phyloP scores from a whole-genome alignment of 177 flowering plant species.

The Vitis hybrid region DNA sequence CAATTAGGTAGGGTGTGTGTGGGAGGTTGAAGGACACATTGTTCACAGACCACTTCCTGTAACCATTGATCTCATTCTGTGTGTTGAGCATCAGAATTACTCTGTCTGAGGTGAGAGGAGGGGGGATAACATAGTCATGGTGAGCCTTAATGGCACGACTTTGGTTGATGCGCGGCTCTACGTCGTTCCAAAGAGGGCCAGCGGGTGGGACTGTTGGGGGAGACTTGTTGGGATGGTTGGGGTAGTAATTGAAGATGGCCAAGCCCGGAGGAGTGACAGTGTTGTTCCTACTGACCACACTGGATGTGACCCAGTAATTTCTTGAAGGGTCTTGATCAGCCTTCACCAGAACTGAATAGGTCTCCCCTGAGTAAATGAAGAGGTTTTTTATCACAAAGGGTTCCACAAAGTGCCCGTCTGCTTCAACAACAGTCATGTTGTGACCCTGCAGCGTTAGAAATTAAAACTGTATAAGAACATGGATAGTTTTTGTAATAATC shows the following conservation, averaged over 20 bases:
- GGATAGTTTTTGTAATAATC: too few species aligned
- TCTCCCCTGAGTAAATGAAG: slow-evolving; percentile 84
- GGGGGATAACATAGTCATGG: too few species aligned
- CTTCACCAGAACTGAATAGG: slow-evolving; percentile 73
- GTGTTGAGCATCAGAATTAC: slow-evolving; percentile 71
- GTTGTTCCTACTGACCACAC: slow-evolving; percentile 47
- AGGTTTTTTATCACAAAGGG: slow-evolving; percentile 63
- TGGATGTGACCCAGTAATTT: slow-evolving; percentile 68
- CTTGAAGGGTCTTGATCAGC: slow-evolving; percentile 73
- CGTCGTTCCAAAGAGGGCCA: slow-evolving; percentile 67
- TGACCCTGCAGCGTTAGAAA: slow-evolving; percentile 49
- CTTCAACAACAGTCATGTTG: slow-evolving; percentile 86
- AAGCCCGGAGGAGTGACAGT: slow-evolving; percentile 53
- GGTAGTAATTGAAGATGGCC: slow-evolving; percentile 74
- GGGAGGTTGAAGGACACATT: slow-evolving; percentile 75
- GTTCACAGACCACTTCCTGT: slow-evolving; percentile 61
- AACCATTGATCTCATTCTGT: slow-evolving; percentile 57
- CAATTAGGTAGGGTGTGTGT: slow-evolving; percentile 76
- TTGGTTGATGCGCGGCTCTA: slow-evolving; percentile 38
- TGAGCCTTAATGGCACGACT: slow-evolving; percentile 47
- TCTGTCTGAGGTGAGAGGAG: slow-evolving; percentile 35
- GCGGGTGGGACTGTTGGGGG: slow-evolving; percentile 58
- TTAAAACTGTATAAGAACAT: too few species aligned
- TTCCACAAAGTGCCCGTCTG: slow-evolving; percentile 84
- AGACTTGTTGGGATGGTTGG: slow-evolving; percentile 53